Conservation (phyloP, 2,329 filamentous ascomycete species). For the Arthrobotrys musiformis region DNA sequence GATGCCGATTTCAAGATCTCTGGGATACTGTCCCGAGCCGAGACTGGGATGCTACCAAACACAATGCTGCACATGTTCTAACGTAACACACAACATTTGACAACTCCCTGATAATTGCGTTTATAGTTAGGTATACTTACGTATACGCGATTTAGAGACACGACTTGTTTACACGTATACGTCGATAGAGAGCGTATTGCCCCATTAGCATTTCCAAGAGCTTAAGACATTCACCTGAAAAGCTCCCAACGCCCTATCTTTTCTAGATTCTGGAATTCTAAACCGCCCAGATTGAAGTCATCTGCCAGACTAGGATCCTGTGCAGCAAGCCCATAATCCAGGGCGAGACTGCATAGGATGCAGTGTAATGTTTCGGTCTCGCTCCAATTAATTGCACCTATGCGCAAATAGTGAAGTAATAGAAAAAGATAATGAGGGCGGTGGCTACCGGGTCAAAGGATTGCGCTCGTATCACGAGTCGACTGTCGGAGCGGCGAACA, state of each 20-base stretch:
- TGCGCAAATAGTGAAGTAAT: neutral
- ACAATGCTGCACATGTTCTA: too few relatives aligned
- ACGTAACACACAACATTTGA: too few relatives aligned
- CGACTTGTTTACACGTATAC: too few relatives aligned
- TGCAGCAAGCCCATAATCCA: neutral
- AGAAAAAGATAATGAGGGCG: neutral
- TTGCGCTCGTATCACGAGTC: neutral
- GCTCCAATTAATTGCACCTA: neutral
- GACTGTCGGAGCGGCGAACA: neutral
- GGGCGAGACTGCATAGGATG: neutral
- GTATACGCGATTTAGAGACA: too few relatives aligned
- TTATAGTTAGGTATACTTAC: too few relatives aligned
- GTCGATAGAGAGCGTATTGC: neutral
- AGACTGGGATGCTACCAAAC: too few relatives aligned
- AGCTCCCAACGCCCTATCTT: neutral
- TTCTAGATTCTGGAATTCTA: too few relatives aligned
- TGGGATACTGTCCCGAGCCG: too few relatives aligned
- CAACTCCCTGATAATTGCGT: too few relatives aligned
- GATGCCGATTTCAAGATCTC: too few relatives aligned
- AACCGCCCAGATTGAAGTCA: neutral
- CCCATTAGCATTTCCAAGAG: too few relatives aligned
- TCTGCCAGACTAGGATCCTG: neutral
- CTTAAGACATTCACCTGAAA: too few relatives aligned
- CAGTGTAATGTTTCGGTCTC: neutral
- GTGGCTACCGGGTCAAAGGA: neutral